Conservation (phyloP, 1,284 basidiomycete species). For the Neolentinus lepideus region DNA sequence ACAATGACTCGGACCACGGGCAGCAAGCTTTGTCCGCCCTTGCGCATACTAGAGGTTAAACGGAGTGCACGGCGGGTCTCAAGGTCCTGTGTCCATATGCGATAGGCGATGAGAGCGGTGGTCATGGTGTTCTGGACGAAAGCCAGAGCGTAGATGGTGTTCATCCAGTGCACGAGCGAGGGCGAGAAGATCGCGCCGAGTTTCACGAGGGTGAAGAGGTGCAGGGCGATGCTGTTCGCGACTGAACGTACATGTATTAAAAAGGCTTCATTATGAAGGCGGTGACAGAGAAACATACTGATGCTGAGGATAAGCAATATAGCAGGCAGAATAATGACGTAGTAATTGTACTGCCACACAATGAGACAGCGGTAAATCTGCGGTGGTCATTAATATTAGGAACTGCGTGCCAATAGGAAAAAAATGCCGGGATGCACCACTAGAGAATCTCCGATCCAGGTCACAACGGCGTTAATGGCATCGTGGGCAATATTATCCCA, state of each 20-base stretch:
- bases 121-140: constrained; percentile 24
- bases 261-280: not conserved
- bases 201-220: constrained; percentile 15
- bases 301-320: constrained; percentile 18
- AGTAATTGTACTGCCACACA: constrained; percentile 20
- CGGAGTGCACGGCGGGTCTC: constrained; percentile 1
- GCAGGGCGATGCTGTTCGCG: constrained; percentile 16
- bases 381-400: not conserved
- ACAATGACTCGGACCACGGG: constrained; percentile 18
- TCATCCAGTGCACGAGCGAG: constrained; percentile 19
- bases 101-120: constrained; percentile 22
- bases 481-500: constrained; percentile 24
- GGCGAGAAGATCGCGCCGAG: constrained; percentile 18
- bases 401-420: not conserved
- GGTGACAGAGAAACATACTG: constrained; percentile 10
- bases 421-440: constrained; percentile 15
- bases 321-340: constrained; percentile 16
- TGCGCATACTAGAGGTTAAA: constrained; percentile 7
- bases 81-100: constrained; percentile 20
- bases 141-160: constrained; percentile 22
- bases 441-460: constrained; percentile 21
- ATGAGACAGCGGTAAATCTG: constrained; percentile 26
- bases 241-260: constrained; percentile 9
- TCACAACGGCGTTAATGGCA: constrained; percentile 20
- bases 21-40: constrained; percentile 15